A percentile compares a stretch with the other conserved stretches of the same genome.
Evolutionary conservation across 805 yeast genomes (phyloP).

Genomic region (Schwanniomyces polymorphus): DNA sequence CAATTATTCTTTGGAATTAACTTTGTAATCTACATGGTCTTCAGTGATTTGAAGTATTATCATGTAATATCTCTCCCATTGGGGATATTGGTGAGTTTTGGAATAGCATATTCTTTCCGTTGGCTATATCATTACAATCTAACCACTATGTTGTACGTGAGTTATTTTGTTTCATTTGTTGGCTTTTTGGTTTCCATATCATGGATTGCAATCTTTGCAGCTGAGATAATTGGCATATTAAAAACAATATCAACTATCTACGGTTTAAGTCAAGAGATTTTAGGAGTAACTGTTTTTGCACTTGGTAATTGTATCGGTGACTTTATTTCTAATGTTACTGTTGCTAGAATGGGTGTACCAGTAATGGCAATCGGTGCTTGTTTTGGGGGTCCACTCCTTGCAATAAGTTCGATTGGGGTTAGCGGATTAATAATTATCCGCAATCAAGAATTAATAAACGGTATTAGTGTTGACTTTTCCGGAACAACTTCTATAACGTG

Average conservation of each 20-base stretch:
- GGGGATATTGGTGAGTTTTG: conserved; percentile 6
- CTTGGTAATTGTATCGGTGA: conserved; percentile 94
- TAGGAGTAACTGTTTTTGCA: conserved; percentile 88
- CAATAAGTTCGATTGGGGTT: conserved; percentile 78
- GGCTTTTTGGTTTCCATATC: conserved; percentile 71
- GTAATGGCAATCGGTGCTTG: conserved; percentile 95
- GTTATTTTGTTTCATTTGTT: conserved; percentile 31
- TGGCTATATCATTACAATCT: conserved; percentile 5
- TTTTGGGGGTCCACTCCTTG: conserved; percentile 87
- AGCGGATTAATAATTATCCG: conserved; percentile 50
- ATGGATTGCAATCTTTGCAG: conserved; percentile 70
- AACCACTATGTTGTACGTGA: conserved; percentile 10
- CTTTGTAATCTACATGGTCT: conserved; percentile 18
- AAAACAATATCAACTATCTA: conserved; percentile 60
- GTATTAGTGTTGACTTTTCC: conserved; percentile 16
- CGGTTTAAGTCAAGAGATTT: conserved; percentile 68
- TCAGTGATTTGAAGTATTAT: conserved; percentile 5
- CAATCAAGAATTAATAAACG: conserved; percentile 7
- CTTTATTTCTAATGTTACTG: conserved; percentile 75
- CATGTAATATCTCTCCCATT: conserved; percentile 13
- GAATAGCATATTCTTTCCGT: conserved; percentile 5
- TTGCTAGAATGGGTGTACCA: conserved; percentile 80
- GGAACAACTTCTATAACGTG: conserved; percentile 20
- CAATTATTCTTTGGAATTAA: conserved; percentile 31
- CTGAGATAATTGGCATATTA: conserved; percentile 65